Conservation (phyloP, 2,329 filamentous ascomycete genomes). For the Verticillium nonalfalfae region DNA sequence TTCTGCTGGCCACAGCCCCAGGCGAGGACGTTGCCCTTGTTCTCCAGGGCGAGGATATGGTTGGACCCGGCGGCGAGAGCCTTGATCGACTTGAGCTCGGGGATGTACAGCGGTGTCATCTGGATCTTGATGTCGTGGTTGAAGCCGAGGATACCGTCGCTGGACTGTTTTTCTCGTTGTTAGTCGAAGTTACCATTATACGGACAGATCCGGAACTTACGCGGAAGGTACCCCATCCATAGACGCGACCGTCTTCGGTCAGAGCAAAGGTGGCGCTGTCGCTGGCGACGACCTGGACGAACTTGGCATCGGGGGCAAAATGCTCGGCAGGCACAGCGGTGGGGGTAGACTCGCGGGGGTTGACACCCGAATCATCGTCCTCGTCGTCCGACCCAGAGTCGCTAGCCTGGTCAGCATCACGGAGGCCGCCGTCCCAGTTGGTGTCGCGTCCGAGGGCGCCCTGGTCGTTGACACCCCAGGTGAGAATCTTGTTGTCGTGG, state of each 20-base stretch:
- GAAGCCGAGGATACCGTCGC: conserved; percentile 61
- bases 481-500: conserved; percentile 73
- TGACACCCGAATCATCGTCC: conserved; percentile 60
- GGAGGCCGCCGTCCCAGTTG: conserved; percentile 58
- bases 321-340: conserved; percentile 49
- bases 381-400: conserved; percentile 30
- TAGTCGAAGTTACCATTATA: neutral
- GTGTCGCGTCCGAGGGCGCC: conserved; percentile 71
- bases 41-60: conserved; percentile 63
- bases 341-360: conserved; percentile 67
- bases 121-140: conserved; percentile 44
- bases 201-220: conserved; percentile 2
- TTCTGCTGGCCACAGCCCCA: conserved; percentile 70
- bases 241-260: conserved; percentile 68
- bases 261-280: conserved; percentile 73
- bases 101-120: conserved; percentile 37
- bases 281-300: conserved; percentile 60
- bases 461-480: conserved; percentile 85
- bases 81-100: conserved; percentile 59
- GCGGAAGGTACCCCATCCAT: conserved; percentile 80
- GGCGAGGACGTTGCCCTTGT: conserved; percentile 57
- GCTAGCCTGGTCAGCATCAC: conserved; percentile 46
- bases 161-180: conserved; percentile 25
- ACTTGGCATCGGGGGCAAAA: conserved; percentile 56
- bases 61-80: conserved; percentile 62